Base-by-base conservation (phyloP, 1,284 basidiomycete species). In the Microbotryomycetes sp. region DNA sequence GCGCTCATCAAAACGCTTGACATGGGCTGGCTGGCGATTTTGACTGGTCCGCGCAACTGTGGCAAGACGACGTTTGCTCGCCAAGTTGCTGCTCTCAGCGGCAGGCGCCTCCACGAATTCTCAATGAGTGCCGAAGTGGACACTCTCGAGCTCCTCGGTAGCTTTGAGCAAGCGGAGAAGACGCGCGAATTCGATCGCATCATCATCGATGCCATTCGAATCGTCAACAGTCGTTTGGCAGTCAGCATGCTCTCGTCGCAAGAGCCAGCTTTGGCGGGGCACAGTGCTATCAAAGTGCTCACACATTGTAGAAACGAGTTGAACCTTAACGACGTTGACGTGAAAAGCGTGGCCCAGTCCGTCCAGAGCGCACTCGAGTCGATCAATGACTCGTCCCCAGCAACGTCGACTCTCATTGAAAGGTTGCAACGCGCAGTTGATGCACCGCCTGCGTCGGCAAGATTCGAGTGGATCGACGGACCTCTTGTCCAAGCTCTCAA, bases 391-490 rank as follows among this genome's bases (percentile, higher is more conserved):
- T 14, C 51, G 25, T 7, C 25, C 9, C 36, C 36, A 19, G 36
- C 36, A 12, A 19, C 19, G 12, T 46, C 19, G 42, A 64, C 56
- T 4, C 25, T 62, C 49, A 15, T 9, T 19, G 4, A 7, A 9
- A 49, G 49, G 9, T 23, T 59, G 5, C 26, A 56, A 25, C 26
- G 25, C 4, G 50, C 54, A 16, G 56, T 58, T 25, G 54, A 52
- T 12, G 49, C 59, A 6, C 31, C 56, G 1, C 54, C 60, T n/a
- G 70, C 72, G 19, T 73, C 74, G 0, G 86, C 87, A 22, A 82
- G 84, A 19, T 97, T 99, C 74, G 88, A 89, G 71, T 99, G 97
- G 96, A 81, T 92, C 12, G 94, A 99, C 73, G 96, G 96, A 1
- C 90, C 92, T n/a, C 80, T 99, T 22, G 81, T 97, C 29, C 81